Conservation (phyloP, 139 green algal genomes). For the Chlamydomonas incerta region DNA sequence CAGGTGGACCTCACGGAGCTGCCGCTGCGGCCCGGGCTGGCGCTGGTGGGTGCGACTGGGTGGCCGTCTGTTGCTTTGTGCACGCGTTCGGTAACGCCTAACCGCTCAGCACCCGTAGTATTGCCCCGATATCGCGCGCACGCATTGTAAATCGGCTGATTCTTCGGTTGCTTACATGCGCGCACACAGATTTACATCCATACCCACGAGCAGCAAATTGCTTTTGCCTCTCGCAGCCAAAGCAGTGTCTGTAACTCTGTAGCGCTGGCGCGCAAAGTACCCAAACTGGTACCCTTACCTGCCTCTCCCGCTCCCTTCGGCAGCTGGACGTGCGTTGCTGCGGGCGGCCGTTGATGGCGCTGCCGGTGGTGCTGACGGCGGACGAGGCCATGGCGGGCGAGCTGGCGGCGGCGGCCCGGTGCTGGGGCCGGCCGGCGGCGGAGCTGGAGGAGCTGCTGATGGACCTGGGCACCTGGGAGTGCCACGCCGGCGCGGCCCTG, state of each 20-base stretch:
- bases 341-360: neutral
- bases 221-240: no score
- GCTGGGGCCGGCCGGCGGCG: neutral
- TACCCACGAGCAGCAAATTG: no score
- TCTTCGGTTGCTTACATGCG: no score
- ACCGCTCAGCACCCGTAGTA: neutral
- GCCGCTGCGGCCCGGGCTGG: neutral
- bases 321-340: conserved; percentile 25
- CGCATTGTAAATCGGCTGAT: no score
- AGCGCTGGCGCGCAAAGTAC: no score
- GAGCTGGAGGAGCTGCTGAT: conserved; percentile 40
- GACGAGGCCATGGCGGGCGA: neutral
- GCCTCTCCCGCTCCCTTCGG: no score
- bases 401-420: neutral
- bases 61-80: neutral
- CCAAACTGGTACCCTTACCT: no score
- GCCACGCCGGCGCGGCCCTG: neutral
- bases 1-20: conserved; percentile 5
- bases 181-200: no score
- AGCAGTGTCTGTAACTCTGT: no score
- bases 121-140: neutral
- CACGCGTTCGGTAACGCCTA: neutral
- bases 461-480: conserved; percentile 23
- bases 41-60: neutral
- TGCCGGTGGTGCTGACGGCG: conserved; percentile 11